Evolutionary conservation across 345 rosid genomes (phyloP).

Genomic region (Rhodomyrtus tomentosa): DNA sequence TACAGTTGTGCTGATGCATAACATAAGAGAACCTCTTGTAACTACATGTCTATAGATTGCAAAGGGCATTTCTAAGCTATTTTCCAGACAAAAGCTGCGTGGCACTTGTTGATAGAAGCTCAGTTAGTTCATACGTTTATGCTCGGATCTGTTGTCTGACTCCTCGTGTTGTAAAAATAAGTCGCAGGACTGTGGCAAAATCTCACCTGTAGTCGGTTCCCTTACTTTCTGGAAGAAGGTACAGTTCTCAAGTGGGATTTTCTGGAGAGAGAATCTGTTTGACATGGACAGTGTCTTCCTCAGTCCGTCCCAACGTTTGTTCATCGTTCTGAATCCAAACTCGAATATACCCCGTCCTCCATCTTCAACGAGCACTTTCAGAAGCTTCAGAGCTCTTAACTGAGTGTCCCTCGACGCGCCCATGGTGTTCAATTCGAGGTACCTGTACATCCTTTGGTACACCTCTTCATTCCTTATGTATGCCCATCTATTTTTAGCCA

Average conservation of each 20-base stretch:
- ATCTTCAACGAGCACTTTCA: constrained; percentile 24
- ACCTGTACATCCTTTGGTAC: constrained; percentile 22
- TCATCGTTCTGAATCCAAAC: constrained; percentile 10
- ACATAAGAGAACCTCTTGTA: not conserved
- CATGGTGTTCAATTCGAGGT: constrained; percentile 13
- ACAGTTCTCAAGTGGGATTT: constrained; percentile 29
- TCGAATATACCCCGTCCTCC: constrained; percentile 2
- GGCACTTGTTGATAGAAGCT: not conserved
- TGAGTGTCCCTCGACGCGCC: constrained; percentile 57
- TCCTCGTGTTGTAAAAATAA: not conserved
- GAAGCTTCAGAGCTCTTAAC: constrained; percentile 34
- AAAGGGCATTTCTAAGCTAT: not conserved
- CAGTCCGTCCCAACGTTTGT: constrained; percentile 8
- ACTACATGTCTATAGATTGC: not conserved
- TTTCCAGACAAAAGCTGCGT: not conserved
- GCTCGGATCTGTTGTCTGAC: not conserved
- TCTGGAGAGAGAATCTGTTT: constrained; percentile 13
- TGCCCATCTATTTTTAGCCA: constrained; percentile 38
- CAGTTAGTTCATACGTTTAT: not conserved
- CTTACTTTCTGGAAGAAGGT: constrained; percentile 18
- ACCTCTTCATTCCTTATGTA: constrained; percentile 42
- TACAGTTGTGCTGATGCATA: not conserved
- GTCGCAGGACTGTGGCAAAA: not conserved
- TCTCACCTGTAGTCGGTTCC: constrained; percentile 15
- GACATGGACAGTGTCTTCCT: constrained; percentile 1